These are phyloP conservation scores for Nigrograna mackinnonii DNA, from an alignment of 2,329 filamentous ascomycete species.

Conservation along the genomic window DNA sequence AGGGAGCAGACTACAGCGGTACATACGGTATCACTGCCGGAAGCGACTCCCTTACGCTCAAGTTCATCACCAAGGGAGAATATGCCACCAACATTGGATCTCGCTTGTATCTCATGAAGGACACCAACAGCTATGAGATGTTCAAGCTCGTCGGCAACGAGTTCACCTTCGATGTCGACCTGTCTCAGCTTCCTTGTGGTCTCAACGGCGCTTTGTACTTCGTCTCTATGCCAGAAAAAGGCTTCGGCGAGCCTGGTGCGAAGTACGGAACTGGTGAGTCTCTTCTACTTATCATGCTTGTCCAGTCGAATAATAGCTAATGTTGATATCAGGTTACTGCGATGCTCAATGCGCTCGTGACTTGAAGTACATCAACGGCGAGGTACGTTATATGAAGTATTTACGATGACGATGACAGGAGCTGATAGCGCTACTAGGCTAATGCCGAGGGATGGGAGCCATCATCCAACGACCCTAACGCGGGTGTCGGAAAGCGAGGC, in stretches of 20 bases:
- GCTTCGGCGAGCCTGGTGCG: slow-evolving; percentile 49
- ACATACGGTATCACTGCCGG: slow-evolving; percentile 51
- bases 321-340: slow-evolving; percentile 13
- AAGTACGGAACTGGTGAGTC: slow-evolving; percentile 56
- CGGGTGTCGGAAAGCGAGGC: slow-evolving; percentile 55
- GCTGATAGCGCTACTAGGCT: slow-evolving; percentile 43
- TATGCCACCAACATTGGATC: slow-evolving; percentile 35
- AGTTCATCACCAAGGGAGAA: slow-evolving; percentile 55
- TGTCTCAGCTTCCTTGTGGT: slow-evolving; percentile 66
- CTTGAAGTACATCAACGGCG: slow-evolving; percentile 54
- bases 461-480: slow-evolving; percentile 53
- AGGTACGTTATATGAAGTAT: slow-evolving; percentile 4
- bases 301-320: background rate
- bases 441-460: slow-evolving; percentile 56
- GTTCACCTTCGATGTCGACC: slow-evolving; percentile 32
- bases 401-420: background rate
- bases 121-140: slow-evolving; percentile 24
- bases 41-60: slow-evolving; percentile 53
- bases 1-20: slow-evolving; percentile 32
- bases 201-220: slow-evolving; percentile 60
- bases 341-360: slow-evolving; percentile 26
- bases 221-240: slow-evolving; percentile 57
- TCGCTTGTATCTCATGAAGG: slow-evolving; percentile 30
- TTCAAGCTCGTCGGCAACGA: slow-evolving; percentile 29
- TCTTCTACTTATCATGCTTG: background rate